A percentile compares a stretch with the other conserved stretches of the same genome.
These are phyloP conservation scores for Arxiozyma telluris DNA, from an alignment of 1,139 yeast genomes.

Conservation along the genomic window DNA sequence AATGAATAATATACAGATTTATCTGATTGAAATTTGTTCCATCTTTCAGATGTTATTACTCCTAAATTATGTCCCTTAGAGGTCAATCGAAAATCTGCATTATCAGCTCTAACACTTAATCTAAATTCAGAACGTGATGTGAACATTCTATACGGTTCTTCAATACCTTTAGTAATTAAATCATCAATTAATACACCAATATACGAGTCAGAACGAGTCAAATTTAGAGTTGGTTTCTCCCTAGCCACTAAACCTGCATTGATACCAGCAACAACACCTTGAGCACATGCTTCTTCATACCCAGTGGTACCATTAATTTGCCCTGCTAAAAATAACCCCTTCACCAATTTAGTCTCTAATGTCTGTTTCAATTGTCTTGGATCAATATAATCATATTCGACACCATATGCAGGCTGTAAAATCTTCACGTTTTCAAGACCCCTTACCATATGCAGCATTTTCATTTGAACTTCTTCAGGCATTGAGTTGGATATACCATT, in stretches of 20 bases:
- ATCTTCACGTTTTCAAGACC: conserved; percentile 84
- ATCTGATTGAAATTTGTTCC: conserved; percentile 42
- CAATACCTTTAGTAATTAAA: conserved; percentile 88
- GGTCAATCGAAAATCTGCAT: conserved; percentile 82
- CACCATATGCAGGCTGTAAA: conserved; percentile 96
- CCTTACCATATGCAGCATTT: conserved; percentile 66
- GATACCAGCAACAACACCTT: conserved; percentile 91
- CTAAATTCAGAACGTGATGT: conserved; percentile 93
- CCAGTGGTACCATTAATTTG: conserved; percentile 99
- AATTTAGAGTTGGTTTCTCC: conserved; percentile 39
- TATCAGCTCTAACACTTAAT: conserved; percentile 81
- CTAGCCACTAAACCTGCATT: conserved; percentile 52
- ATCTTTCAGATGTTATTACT: conserved; percentile 55
- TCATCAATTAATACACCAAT: conserved; percentile 92
- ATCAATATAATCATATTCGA: conserved; percentile 92
- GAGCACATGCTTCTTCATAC: conserved; percentile 97
- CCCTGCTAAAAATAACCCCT: conserved; percentile 84
- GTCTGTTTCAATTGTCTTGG: conserved; percentile 78
- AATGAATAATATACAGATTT: conserved; percentile 39
- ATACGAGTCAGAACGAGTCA: conserved; percentile 77
- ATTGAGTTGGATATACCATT: conserved; percentile 93
- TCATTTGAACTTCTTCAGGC: conserved; percentile 86
- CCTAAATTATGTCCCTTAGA: conserved; percentile 59
- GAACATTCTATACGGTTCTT: conserved; percentile 97
- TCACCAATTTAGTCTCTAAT: conserved; percentile 70